A percentile compares a stretch with the other conserved stretches of the same genome.
Evolutionary conservation across 2,329 filamentous ascomycete species (phyloP).

Genomic region (Sporothrix brasiliensis): DNA sequence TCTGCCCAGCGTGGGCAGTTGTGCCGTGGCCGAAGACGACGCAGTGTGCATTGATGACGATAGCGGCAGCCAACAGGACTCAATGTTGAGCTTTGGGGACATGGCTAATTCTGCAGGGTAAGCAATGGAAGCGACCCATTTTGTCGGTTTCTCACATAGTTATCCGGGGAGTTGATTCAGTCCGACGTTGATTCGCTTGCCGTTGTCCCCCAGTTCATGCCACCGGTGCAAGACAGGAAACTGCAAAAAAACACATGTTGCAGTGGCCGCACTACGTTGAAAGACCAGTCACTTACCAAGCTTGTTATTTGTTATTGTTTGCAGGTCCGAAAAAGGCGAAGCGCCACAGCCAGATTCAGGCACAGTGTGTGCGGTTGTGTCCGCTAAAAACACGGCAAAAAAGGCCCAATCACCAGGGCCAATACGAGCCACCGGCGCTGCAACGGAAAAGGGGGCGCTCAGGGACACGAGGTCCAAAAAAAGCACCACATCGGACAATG

Average conservation of each 20-base stretch:
- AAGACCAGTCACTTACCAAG: conserved; percentile 5
- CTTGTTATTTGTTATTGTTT: conserved; percentile 14
- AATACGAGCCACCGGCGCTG: conserved; percentile 32
- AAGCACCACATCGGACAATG: conserved; percentile 14
- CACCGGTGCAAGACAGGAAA: background rate
- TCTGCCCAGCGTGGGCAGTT: conserved; percentile 1
- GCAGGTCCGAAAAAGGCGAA: conserved; percentile 29
- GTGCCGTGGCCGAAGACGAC: background rate
- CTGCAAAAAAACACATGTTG: conserved; percentile 10
- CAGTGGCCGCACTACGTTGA: conserved; percentile 11
- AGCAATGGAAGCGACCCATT: background rate
- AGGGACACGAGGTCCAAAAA: conserved; percentile 30
- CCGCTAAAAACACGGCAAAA: conserved; percentile 20
- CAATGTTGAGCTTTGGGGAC: conserved; percentile 5
- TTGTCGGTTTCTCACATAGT: background rate
- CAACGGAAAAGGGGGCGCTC: conserved; percentile 29
- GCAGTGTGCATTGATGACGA: background rate
- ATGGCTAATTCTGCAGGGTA: conserved; percentile 22
- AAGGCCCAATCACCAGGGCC: conserved; percentile 31
- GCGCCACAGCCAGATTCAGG: conserved; percentile 25
- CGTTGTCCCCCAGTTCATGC: background rate
- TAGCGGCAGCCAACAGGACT: conserved; percentile 7
- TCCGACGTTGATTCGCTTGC: background rate
- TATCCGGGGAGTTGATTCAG: background rate
- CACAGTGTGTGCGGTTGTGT: conserved; percentile 16